Percentiles rank a stretch among this genome's conserved stretches.
Conservation (phyloP, 768 basidiomycete genomes). For the Psilocybe cubensis region DNA sequence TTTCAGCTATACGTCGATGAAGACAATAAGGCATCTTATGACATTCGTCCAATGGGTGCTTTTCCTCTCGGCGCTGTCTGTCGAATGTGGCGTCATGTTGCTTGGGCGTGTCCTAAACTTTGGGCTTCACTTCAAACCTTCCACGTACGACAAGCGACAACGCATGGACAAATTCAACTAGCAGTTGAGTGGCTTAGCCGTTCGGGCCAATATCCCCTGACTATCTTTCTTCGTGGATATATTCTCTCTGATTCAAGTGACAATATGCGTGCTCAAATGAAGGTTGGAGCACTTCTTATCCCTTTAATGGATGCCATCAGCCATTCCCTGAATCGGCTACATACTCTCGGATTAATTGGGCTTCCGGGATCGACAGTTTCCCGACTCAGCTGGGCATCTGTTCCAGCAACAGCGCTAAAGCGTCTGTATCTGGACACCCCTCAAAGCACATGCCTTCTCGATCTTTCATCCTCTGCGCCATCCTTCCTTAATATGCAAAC, state of each 20-base stretch:
- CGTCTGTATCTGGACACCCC: not conserved
- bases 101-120: slow-evolving; percentile 11
- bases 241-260: too few species aligned
- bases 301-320: not conserved
- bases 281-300: not conserved
- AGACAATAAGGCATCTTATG: not conserved
- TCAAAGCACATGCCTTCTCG: not conserved
- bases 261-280: not conserved
- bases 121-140: slow-evolving; percentile 4
- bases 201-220: slow-evolving; percentile 1
- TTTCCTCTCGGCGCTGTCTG: slow-evolving; percentile 11
- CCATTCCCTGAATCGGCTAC: not conserved
- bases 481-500: not conserved
- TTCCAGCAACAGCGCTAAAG: not conserved
- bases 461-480: not conserved
- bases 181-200: slow-evolving; percentile 12
- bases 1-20: not conserved
- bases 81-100: slow-evolving; percentile 10
- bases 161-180: not conserved
- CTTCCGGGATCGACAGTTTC: not conserved
- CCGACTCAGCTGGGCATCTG: not conserved
- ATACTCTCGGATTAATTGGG: not conserved
- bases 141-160: not conserved
- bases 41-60: not conserved
- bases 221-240: too few species aligned